Evolutionary conservation across 306 rosid species (phyloP), one percentile per base, ranked within the genome.

Genomic region (Fragaria ananassa): DNA sequence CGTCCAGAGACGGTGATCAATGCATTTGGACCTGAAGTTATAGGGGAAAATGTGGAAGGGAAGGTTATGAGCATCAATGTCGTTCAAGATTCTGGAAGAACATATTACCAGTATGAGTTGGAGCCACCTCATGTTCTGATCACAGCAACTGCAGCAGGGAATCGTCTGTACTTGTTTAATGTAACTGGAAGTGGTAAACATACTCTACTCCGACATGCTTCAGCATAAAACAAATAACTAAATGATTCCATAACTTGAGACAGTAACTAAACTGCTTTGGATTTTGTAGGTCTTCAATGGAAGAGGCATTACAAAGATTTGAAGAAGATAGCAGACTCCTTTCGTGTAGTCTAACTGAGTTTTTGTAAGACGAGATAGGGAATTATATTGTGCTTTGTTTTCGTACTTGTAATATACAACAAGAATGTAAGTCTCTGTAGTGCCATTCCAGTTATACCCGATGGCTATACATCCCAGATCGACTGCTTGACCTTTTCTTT

Each of bases 141-240:
- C 71, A 89, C 98, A 31, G 97, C 98, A 62, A 95, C 97, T 37
- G 98, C 98, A 44, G 98, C 98, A 0, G 97, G 97, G 66, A 95
- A 95, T 77, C 97, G 98, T 79, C 86, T 95, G 25, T 95, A 95
- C 91, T 82, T 95, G 91, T 90, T 90, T 74, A 85, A 31, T 35
- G 89, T 95, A 65, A 92, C 97, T 1, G 97, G 92, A 77, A 95
- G 76, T 51, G 98, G 98, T 95, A 94, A 56, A 70, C 4, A 77
- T 44, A 3, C 13, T 34, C 58, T 63, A 73, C 41, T 72, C 15
- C 15, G 53, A 61, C 67, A 45, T 76, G 62, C 76, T 68, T 56
- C 2, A 13, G 17, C 11, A 63, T 41, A n/a, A 62, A n/a, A 10
- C 13, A 73, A 42, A 31, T 21, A 14, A 63, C 49, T 41, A 35